A percentile compares a stretch with the other conserved stretches of the same genome.
phyloP scores from a whole-genome alignment of 176 grass and related monocot genomes.

The Tuctoria greenei region DNA sequence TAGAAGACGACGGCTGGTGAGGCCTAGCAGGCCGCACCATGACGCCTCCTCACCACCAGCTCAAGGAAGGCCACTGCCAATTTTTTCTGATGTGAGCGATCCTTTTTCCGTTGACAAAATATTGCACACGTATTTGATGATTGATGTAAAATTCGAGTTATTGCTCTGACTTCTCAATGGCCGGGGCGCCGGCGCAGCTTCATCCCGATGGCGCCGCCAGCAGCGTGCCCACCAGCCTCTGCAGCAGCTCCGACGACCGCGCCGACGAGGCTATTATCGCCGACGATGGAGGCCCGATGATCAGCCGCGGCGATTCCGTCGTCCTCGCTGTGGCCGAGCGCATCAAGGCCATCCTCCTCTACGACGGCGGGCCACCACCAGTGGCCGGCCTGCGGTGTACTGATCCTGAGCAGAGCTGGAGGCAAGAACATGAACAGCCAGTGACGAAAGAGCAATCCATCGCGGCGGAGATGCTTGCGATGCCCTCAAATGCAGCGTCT shows the following conservation, averaged over 20 bases:
- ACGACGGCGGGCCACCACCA: too few species aligned
- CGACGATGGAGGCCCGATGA: conserved; percentile 42
- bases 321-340: too few species aligned
- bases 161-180: background rate
- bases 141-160: background rate
- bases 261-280: too few species aligned
- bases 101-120: background rate
- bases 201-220: too few species aligned
- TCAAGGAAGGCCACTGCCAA: conserved; percentile 34
- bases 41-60: too few species aligned
- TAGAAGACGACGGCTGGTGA: too few species aligned
- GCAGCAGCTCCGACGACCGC: too few species aligned
- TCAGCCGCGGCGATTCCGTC: conserved; percentile 36
- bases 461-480: conserved; percentile 30
- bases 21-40: too few species aligned
- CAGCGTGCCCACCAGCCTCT: too few species aligned
- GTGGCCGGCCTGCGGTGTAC: too few species aligned
- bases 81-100: conserved; percentile 52
- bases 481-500: conserved; percentile 23
- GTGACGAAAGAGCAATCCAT: conserved; percentile 53
- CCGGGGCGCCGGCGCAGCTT: too few species aligned
- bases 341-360: conserved; percentile 57
- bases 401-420: conserved; percentile 30
- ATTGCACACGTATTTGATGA: background rate
- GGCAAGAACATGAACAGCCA: too few species aligned